phyloP scores from a whole-genome alignment of 441 rosid species.

The Capsella rubella region DNA sequence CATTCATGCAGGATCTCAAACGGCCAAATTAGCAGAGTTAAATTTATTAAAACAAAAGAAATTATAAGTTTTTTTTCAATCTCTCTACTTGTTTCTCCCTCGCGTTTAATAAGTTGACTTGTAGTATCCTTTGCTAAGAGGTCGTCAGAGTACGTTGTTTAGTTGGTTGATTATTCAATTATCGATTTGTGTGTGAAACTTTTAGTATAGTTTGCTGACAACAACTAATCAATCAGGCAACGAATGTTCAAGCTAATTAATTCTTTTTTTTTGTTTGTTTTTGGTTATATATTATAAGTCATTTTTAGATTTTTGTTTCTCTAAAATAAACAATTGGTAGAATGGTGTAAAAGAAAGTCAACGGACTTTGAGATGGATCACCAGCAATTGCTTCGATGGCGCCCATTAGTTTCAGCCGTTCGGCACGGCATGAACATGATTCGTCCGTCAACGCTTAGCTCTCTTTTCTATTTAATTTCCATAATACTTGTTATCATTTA shows the following conservation, averaged over 20 bases:
- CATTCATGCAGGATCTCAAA: background rate
- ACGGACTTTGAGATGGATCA: conserved; percentile 18
- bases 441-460: conserved; percentile 27
- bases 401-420: conserved; percentile 40
- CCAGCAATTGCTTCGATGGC: conserved; percentile 34
- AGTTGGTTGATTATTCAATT: background rate
- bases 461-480: background rate
- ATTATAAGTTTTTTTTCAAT: background rate
- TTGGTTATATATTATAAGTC: background rate
- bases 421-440: conserved; percentile 42
- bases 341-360: conserved; percentile 33
- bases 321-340: background rate
- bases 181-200: background rate
- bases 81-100: background rate
- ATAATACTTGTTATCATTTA: background rate
- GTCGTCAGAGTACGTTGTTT: background rate
- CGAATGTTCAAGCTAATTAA: background rate
- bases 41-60: background rate
- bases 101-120: no score
- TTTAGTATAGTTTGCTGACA: background rate
- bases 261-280: background rate
- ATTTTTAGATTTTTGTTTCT: background rate
- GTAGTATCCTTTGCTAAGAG: background rate
- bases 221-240: conserved; percentile 10
- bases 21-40: background rate